Evolutionary conservation across 768 basidiomycete species (phyloP), one percentile per base, ranked within the genome.

Genomic region (button mushroom (Agaricus bisporus)): DNA sequence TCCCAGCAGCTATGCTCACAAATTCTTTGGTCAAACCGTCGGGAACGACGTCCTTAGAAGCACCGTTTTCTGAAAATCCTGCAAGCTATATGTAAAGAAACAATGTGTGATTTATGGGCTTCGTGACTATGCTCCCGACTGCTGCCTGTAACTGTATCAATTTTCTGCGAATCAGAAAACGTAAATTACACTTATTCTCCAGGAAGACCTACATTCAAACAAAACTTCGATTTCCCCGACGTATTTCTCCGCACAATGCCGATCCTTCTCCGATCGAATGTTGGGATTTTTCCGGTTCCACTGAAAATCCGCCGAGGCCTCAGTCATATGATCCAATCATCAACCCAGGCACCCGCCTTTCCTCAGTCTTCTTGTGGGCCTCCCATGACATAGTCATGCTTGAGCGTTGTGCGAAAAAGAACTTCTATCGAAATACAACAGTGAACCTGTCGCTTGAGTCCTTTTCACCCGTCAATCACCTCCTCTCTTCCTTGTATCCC

Each of bases 1-100:
- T 56, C 77, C 81, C 11, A 71, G 72, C 46, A 74, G 81, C 52
- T 69, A 68, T 36, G 75, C 74, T 1, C 72, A 78, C 61, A 66
- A 69, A 32, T 70, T 68, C 60, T 70, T 70, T 18, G 70, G 63
- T 3, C 56, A 68, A 48, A 56, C 62, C 18, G 65, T 70, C 18
- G 68, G 65, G 8, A 46, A 59, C 5, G 44, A 65, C 44, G 61
- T 71, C 12, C 17, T 55, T 22, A 52, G 49, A 29, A 59, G 56
- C 42, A 68, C 63, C 0, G 48, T 64, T 5, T 70, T 64, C 62
- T 69, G 56, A 49, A 22, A 37, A 8, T 14, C 18, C 5, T 17
- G n/a, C 14, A 15, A 46, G 10, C 14, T n/a, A 14, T 46, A 3
- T 28, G 11, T 29, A 17, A 15, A n/a, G 25, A 26, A 28, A 26